phyloP scores from a whole-genome alignment of 768 basidiomycete species.

The Pulveroboletus frians region DNA sequence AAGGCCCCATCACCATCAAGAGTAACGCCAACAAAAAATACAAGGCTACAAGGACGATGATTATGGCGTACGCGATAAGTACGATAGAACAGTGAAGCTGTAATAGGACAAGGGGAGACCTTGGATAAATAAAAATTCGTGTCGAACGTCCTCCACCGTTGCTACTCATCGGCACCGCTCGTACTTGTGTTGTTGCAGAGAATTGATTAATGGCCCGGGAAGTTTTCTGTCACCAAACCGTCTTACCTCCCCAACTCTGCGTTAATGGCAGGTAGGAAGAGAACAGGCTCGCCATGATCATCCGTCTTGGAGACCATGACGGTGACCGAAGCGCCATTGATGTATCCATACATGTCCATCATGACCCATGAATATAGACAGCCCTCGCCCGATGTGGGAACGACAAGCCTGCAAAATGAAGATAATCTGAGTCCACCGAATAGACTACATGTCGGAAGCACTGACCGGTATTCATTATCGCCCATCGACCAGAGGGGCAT shows the following conservation, averaged over 20 bases:
- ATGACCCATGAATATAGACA: constrained; percentile 19
- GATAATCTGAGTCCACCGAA: neutral
- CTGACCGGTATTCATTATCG: constrained; percentile 37
- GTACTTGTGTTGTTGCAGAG: too few relatives aligned
- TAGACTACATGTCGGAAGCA: neutral
- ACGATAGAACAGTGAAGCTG: too few relatives aligned
- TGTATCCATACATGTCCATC: constrained; percentile 23
- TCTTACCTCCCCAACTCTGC: constrained; percentile 8
- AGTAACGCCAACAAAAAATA: too few relatives aligned
- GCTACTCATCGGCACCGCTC: too few relatives aligned
- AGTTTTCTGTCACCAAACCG: neutral
- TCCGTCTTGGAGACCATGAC: constrained; percentile 6
- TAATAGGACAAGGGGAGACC: too few relatives aligned
- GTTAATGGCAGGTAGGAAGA: constrained; percentile 15
- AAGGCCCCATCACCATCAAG: too few relatives aligned
- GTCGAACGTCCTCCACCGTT: too few relatives aligned
- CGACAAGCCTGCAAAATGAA: constrained; percentile 9
- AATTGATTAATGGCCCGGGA: too few relatives aligned
- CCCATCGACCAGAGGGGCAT: constrained; percentile 35
- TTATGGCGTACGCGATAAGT: too few relatives aligned
- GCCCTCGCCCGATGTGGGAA: constrained; percentile 13
- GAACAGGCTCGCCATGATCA: neutral
- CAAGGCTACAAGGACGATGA: too few relatives aligned
- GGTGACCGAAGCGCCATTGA: constrained; percentile 21
- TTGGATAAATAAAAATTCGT: too few relatives aligned